Conservation (phyloP, 2,329 filamentous ascomycete species). For the Monosporascus sp. region DNA sequence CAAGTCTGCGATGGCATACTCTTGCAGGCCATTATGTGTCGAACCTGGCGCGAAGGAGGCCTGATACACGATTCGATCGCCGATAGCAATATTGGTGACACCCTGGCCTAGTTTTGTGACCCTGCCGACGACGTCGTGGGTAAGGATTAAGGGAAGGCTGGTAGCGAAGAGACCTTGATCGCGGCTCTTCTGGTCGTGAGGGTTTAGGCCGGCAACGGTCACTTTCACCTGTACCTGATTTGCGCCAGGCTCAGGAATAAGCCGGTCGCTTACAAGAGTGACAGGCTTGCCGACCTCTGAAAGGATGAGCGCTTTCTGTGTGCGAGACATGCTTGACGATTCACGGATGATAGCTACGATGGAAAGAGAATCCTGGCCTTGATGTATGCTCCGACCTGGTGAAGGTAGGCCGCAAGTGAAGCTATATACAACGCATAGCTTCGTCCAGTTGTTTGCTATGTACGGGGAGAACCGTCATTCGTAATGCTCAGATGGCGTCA, state of each 20-base stretch:
- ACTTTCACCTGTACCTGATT: slow-evolving; percentile 33
- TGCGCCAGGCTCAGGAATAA: slow-evolving; percentile 25
- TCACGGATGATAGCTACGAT: background rate
- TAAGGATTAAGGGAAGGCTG: slow-evolving; percentile 27
- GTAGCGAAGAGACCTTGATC: slow-evolving; percentile 31
- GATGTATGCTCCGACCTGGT: background rate
- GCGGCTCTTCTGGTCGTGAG: slow-evolving; percentile 34
- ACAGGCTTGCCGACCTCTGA: slow-evolving; percentile 20
- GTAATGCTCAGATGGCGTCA: background rate
- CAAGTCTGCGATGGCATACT: slow-evolving; percentile 31
- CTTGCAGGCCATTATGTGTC: slow-evolving; percentile 27
- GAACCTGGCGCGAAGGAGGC: slow-evolving; percentile 4
- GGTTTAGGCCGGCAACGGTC: slow-evolving; percentile 25
- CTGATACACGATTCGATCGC: slow-evolving; percentile 29
- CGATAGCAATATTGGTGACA: slow-evolving; percentile 19
- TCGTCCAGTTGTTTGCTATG: too few relatives aligned
- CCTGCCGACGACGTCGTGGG: slow-evolving; percentile 29
- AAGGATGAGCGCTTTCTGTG: slow-evolving; percentile 22
- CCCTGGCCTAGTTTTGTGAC: slow-evolving; percentile 23
- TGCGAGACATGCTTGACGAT: slow-evolving; percentile 1
- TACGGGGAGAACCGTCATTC: background rate
- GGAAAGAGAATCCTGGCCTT: background rate
- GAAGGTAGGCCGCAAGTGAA: background rate
- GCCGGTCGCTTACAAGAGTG: slow-evolving; percentile 10
- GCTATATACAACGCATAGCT: too few relatives aligned